Base-by-base conservation (phyloP, 2,329 filamentous ascomycete species). In the Dactylellina sp. region DNA sequence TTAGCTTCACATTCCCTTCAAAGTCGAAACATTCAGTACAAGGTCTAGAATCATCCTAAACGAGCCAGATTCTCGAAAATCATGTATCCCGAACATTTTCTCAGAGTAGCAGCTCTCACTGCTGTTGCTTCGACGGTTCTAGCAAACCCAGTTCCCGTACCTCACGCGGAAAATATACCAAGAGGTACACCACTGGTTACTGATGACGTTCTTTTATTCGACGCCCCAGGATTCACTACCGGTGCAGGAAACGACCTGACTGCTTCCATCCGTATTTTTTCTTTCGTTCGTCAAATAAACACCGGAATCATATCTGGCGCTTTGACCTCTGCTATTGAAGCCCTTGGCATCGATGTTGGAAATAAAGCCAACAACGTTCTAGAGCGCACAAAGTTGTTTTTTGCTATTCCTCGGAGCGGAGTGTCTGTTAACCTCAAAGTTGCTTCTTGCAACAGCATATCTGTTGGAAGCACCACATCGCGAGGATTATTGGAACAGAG, bases 261-360 rank as follows among this genome's bases (percentile, higher is more conserved):
- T 18, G 68, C 53, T 22, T 72, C 68, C 12, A 9, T 72, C 16
- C 60, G 68, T n/a, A 61, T 61, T n/a, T 72, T 72, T 49, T 35
- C 60, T 9, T 42, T 50, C 24, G n/a, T 72, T 11, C 68, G 60
- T 20, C 60, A 64, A 22, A 44, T 72, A 9, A 16, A 65, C 16
- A 49, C 53, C 16, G 25, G n/a, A 6, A 12, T 65, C 11, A 22
- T 65, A n/a, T 53, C 68, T 5, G 25, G 46, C 25, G 40, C 60
- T 42, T 16, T 72, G 18, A 65, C 53, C 4, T 18, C 44, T 24
- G 60, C 60, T n/a, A 42, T 72, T 16, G 60, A 72, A 44, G 68
- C 60, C 12, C 39, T 72, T 5, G 68, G 68, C 1, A 25, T 72
- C 24, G 68, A 72, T 7, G 37, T 72, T 24, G 68, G 68, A 32